Percentiles rank a stretch among this genome's conserved stretches.
phyloP scores from a whole-genome alignment of 2,329 filamentous ascomycete genomes.

The Tolypocladium guangdongense region DNA sequence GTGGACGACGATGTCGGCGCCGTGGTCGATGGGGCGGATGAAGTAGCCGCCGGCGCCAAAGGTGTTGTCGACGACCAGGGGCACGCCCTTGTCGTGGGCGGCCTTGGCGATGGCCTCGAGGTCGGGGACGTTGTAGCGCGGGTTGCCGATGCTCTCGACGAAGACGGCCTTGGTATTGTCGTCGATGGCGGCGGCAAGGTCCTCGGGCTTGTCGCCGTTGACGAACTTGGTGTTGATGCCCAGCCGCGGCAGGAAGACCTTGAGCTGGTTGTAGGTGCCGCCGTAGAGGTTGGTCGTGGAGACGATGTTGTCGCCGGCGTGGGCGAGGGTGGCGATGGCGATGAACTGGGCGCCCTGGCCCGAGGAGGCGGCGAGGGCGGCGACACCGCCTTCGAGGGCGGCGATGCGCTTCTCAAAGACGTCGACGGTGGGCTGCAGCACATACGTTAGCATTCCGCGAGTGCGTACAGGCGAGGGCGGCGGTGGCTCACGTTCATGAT shows the following conservation, averaged over 20 bases:
- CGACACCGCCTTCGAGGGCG: slow-evolving; percentile 86
- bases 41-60: slow-evolving; percentile 92
- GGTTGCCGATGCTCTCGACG: slow-evolving; percentile 88
- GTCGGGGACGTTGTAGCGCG: slow-evolving; percentile 85
- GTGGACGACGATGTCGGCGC: slow-evolving; percentile 89
- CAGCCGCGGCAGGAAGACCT: slow-evolving; percentile 77
- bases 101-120: slow-evolving; percentile 77
- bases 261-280: slow-evolving; percentile 95
- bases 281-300: slow-evolving; percentile 86
- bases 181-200: slow-evolving; percentile 74
- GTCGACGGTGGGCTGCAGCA: slow-evolving; percentile 68
- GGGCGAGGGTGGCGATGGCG: slow-evolving; percentile 71
- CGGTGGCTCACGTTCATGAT: slow-evolving; percentile 69
- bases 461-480: background rate
- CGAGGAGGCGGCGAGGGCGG: slow-evolving; percentile 73
- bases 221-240: slow-evolving; percentile 86
- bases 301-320: slow-evolving; percentile 85
- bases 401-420: slow-evolving; percentile 95
- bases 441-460: background rate
- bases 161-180: slow-evolving; percentile 90
- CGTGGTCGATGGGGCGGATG: slow-evolving; percentile 74
- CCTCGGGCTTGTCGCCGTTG: slow-evolving; percentile 65
- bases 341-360: slow-evolving; percentile 92
- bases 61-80: slow-evolving; percentile 76
- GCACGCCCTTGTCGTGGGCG: slow-evolving; percentile 58